Percentiles rank a stretch among this genome's conserved stretches.
Evolutionary conservation across 2,329 filamentous ascomycete species (phyloP).

Genomic region (Fonsecaea erecta): DNA sequence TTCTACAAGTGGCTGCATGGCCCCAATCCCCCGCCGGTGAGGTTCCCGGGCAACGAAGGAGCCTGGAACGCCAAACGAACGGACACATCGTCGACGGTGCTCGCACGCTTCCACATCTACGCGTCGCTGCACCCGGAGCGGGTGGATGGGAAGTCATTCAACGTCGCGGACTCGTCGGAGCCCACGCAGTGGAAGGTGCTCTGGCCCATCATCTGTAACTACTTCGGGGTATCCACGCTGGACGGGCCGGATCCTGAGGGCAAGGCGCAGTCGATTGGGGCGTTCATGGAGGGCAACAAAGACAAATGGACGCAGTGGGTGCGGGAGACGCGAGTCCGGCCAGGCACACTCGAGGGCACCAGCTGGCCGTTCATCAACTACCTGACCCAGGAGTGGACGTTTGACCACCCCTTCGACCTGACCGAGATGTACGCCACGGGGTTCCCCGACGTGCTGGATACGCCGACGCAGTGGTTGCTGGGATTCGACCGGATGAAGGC

Average conservation of each 20-base stretch:
- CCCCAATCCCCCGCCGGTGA: not conserved
- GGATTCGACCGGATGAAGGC: not conserved
- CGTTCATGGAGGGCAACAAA: not conserved
- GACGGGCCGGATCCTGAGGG: not conserved
- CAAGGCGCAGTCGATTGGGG: not conserved
- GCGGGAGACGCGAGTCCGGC: not conserved
- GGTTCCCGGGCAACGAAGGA: not conserved
- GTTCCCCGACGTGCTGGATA: not conserved
- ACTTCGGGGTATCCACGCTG: not conserved
- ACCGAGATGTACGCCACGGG: not conserved
- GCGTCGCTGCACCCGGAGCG: not conserved
- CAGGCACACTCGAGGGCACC: not conserved
- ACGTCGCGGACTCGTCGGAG: not conserved
- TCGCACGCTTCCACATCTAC: not conserved
- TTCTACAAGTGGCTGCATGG: not conserved
- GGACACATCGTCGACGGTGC: not conserved
- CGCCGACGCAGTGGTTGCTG: not conserved
- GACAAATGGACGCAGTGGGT: not conserved
- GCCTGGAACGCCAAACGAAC: not conserved
- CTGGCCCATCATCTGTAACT: not conserved
- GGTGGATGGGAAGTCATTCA: not conserved
- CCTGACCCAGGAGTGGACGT: not conserved
- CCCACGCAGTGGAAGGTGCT: not conserved
- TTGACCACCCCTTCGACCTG: not conserved
- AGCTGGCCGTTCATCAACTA: not conserved